Percentiles rank a stretch among this genome's conserved stretches.
phyloP scores from a whole-genome alignment of 2,329 filamentous ascomycete species.

The Bipolaris bicolor region DNA sequence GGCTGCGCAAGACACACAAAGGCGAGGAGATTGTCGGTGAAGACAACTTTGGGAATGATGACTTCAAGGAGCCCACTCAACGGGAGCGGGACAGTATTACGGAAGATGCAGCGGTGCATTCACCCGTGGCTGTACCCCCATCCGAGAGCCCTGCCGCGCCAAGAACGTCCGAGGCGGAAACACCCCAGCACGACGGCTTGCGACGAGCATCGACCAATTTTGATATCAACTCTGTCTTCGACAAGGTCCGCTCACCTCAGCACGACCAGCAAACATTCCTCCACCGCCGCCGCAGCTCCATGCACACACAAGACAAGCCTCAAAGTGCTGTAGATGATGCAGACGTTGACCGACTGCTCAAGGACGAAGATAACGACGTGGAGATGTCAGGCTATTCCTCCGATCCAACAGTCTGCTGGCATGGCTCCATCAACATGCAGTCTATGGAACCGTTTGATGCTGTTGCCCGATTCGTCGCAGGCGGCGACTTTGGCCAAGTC shows the following conservation, averaged over 20 bases:
- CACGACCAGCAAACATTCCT: slow-evolving; percentile 55
- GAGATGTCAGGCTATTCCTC: slow-evolving; percentile 77
- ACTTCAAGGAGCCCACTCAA: slow-evolving; percentile 36
- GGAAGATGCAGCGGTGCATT: slow-evolving; percentile 30
- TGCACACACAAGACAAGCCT: slow-evolving; percentile 49
- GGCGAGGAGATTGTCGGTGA: slow-evolving; percentile 89
- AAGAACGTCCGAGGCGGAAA: slow-evolving; percentile 44
- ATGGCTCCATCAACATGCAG: slow-evolving; percentile 64
- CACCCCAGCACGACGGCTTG: slow-evolving; percentile 36
- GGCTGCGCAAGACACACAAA: slow-evolving; percentile 89
- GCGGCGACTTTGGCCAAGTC: slow-evolving; percentile 73
- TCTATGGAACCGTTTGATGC: slow-evolving; percentile 76
- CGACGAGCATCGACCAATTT: slow-evolving; percentile 69
- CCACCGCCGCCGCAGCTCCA: slow-evolving; percentile 59
- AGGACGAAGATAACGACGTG: slow-evolving; percentile 78
- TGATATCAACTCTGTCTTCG: slow-evolving; percentile 86
- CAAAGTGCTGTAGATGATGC: slow-evolving; percentile 73
- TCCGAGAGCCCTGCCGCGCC: slow-evolving; percentile 27
- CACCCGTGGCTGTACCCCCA: slow-evolving; percentile 24
- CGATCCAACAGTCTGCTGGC: slow-evolving; percentile 70
- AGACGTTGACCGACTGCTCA: slow-evolving; percentile 87
- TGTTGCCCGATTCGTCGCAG: slow-evolving; percentile 81
- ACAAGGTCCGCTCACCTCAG: slow-evolving; percentile 77
- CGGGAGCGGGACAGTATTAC: slow-evolving; percentile 35
- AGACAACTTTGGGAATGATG: slow-evolving; percentile 55